Evolutionary conservation across 345 rosid species (phyloP), one percentile per base, ranked within the genome.

Genomic region (Pugionium dolabratum): DNA sequence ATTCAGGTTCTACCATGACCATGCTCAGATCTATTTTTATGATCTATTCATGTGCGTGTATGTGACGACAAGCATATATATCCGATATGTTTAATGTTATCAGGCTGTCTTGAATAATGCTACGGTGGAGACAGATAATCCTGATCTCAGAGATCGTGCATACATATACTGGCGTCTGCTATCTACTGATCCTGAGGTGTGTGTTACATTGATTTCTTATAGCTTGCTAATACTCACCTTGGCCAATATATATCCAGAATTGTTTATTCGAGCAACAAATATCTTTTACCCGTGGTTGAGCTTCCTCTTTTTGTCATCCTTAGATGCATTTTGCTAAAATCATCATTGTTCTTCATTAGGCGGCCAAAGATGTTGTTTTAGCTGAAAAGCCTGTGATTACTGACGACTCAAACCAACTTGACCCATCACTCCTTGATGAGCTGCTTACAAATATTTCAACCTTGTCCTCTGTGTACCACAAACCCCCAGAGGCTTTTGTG

Each of bases 301-400:
- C 32, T 33, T 65, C 41, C 40, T 51, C 61, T 44, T 54, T 54
- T 60, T 64, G 45, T 54, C 52, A 66, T 52, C 62, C 54, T 52
- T 50, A 52, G 49, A 42, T 54, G 47, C 41, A 40, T 56, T 39
- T 69, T 35, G 1, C 66, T 64, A 60, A 62, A 43, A 4, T 32
- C 44, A 50, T 69, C 11, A 25, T 44, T 52, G 33, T 43, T 41
- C 69, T 43, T 74, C 69, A 62, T 7, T 87, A 95, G 99, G 98
- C 99, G 25, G 99, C 98, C 10, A 95, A 95, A 81, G 99, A 95
- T 77, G 91, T 95, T 58, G 99, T 95, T 67, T 80, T 95, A 67
- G 98, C 98, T 69, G 99, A 95, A 81, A 95, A 95, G 77, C 99
- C 99, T n/a, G 99, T 95, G 77, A 95, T 95, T 46, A 85, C 84